Conservation (phyloP, 768 basidiomycete genomes). For the Collybia sp. region DNA sequence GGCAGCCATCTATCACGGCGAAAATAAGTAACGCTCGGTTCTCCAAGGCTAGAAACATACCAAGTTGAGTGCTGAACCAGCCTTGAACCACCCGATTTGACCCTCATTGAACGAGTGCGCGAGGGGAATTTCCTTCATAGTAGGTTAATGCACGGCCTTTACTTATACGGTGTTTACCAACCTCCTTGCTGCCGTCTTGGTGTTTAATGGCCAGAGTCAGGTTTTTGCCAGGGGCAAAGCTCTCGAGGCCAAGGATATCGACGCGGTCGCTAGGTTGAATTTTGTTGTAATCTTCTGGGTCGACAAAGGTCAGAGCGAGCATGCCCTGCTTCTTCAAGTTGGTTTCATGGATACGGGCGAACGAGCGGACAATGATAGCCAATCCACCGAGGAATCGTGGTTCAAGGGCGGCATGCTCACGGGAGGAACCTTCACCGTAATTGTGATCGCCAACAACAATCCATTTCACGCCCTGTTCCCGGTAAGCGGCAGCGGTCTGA, state of each 20-base stretch:
- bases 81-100: constrained; percentile 99
- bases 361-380: constrained; percentile 94
- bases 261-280: constrained; percentile 83
- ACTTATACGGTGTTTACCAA: constrained; percentile 19
- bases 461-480: constrained; percentile 89
- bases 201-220: constrained; percentile 82
- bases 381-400: constrained; percentile 93
- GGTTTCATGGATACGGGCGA: constrained; percentile 97
- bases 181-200: constrained; percentile 70
- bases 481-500: constrained; percentile 82
- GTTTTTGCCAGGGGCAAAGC: constrained; percentile 90
- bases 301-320: constrained; percentile 91
- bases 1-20: constrained; percentile 53
- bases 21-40: constrained; percentile 5
- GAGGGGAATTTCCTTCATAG: constrained; percentile 59
- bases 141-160: constrained; percentile 7
- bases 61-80: constrained; percentile 89
- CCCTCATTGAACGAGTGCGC: constrained; percentile 97
- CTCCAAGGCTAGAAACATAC: constrained; percentile 31
- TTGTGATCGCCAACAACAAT: constrained; percentile 95
- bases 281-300: constrained; percentile 94
- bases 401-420: constrained; percentile 96
- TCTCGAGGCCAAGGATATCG: constrained; percentile 83
- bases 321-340: constrained; percentile 99
- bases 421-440: constrained; percentile 98